Base-by-base conservation (phyloP, 148 eudicot genomes). In the Linanthus parryae region DNA sequence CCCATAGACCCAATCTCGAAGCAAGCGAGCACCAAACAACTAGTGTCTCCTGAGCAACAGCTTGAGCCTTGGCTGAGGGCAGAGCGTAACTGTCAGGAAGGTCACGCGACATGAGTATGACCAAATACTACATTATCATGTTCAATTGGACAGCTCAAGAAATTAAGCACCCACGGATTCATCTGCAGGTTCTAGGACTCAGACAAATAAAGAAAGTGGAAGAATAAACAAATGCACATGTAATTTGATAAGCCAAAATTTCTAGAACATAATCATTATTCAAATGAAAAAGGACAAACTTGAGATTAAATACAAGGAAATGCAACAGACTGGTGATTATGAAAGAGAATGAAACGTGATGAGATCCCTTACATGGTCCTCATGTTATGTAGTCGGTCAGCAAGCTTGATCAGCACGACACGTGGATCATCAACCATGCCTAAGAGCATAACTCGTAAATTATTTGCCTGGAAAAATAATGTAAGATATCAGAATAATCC, bases 351-450 rank as follows among this genome's bases (percentile, higher is more conserved):
- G 29, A 18, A 44, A 37, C 0, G 37, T 44, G 30, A 12, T 10
- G 43, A 18, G 65, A 48, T 28, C 44, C 7, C n/a, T n/a, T 85
- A 90, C 95, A 90, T 90, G 65, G 97, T 90, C 76, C 95, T 85
- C 97, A 90, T 82, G 83, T 90, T 90, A 59, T 90, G 97, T 57
- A 90, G 97, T 46, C 97, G 97, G 74, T 90, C 97, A 44, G 97
- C 97, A 71, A 90, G 95, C 77, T 90, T 85, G 60, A 90, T 90
- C 63, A 90, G 95, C 33, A 90, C 92, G 58, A 90, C 95, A 42
- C 97, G 92, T 46, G 97, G 97, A 80, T 90, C 97, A 64, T 90
- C 88, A 68, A 90, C 86, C 97, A 90, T 90, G 62, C 95, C 97
- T 68, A 90, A 71, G 52, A 90, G 84, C 97, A 90, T 90, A 68